Conservation (phyloP, 139 green algal species). For the Ettlia oleoabundans region DNA sequence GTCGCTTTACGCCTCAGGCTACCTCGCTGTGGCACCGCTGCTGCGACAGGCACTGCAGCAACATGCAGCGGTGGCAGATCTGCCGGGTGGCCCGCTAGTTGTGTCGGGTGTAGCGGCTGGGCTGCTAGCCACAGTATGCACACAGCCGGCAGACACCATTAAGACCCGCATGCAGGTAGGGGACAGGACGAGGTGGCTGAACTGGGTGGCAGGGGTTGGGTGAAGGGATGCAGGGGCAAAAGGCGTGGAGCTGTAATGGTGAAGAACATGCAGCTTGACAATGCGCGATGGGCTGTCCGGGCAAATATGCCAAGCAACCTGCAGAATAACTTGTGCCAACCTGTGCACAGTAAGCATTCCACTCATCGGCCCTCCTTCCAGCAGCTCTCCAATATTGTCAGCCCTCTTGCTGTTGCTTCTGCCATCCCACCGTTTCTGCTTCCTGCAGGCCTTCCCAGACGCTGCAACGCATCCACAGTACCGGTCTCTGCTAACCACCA, state of each 20-base stretch:
- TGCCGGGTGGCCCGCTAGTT: conserved; percentile 57
- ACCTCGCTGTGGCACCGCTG: conserved; percentile 83
- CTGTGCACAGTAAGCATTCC: too few species aligned
- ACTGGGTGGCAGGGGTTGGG: too few species aligned
- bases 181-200: too few species aligned
- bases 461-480: conserved; percentile 31
- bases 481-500: conserved; percentile 26
- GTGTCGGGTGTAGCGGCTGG: conserved; percentile 72
- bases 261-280: too few species aligned
- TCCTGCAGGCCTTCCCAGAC: conserved; percentile 47
- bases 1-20: conserved; percentile 81
- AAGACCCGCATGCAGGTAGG: conserved; percentile 89
- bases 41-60: conserved; percentile 60
- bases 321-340: too few species aligned
- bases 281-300: too few species aligned
- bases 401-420: too few species aligned
- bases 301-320: too few species aligned
- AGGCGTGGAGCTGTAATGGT: too few species aligned
- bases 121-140: conserved; percentile 71
- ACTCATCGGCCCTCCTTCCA: too few species aligned
- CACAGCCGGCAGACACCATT: conserved; percentile 89
- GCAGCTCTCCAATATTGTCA: too few species aligned
- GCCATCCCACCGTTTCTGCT: background rate
- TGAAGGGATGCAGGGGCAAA: too few species aligned
- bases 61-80: background rate